Evolutionary conservation across 805 yeast species (phyloP), one percentile per base, ranked within the genome.

Genomic region (Monosporozyma aerobia): DNA sequence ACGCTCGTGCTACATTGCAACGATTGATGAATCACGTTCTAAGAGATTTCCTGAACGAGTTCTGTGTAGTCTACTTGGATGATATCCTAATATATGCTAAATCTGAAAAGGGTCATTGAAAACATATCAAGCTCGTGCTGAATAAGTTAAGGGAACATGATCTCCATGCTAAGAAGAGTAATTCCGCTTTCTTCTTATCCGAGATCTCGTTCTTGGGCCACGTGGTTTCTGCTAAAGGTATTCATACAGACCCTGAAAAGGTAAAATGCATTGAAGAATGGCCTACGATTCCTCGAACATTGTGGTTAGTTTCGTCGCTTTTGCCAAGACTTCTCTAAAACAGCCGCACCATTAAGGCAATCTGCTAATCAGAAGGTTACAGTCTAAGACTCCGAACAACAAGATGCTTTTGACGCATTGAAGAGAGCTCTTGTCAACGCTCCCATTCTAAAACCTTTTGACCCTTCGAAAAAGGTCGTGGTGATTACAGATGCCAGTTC

Each of bases 261-360:
- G 25, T 41, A 2, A 27, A 29, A 29, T 49, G 47, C 19, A 41
- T 27, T 2, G 25, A 29, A 30, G 10, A 49, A 7, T 25, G 39
- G 47, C 23, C 5, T 52, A 54, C 35, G 47, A 13, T 49, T 49
- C n/a, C 16, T 49, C 6, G 51, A 40, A 4, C 40, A 40, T 16
- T 8, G 9, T n/a, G 47, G 47, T n/a, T 49, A 39, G 2, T 49
- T 40, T 3, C 5, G 47, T 16, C 39, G 45, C 11, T 49, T 6
- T 19, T 29, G 43, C 19, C 7, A 29, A 22, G 22, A 32, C 2
- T 49, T 43, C 32, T 30, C 48, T 14, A 10, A 16, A n/a, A 43
- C 30, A 3, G 43, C 52, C 2, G 19, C 14, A 2, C 52, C 48
- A 19, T n/a, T 49, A 29, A 8, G 32, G 2, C 32, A 30, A 3